phyloP scores from a whole-genome alignment of 768 basidiomycete species.

The Kondoa malvinella region DNA sequence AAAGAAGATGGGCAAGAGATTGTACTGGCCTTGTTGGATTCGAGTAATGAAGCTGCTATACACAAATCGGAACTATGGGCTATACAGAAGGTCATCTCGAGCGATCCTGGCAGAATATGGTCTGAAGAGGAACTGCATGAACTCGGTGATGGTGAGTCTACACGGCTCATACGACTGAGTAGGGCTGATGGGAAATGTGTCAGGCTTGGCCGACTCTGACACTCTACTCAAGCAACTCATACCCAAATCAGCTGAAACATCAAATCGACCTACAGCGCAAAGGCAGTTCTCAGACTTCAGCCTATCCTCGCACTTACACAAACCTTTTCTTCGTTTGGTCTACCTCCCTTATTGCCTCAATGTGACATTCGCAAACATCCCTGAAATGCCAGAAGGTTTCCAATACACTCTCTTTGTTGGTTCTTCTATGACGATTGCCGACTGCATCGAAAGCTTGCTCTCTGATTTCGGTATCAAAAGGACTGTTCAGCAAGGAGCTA shows the following conservation, averaged over 20 bases:
- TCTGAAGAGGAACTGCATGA: constrained; percentile 51
- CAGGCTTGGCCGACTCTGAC: constrained; percentile 13
- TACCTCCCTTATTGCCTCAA: constrained; percentile 49
- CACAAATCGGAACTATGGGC: constrained; percentile 12
- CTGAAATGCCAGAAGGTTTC: constrained; percentile 60
- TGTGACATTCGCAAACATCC: constrained; percentile 45
- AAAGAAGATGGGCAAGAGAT: constrained; percentile 21
- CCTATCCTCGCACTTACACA: constrained; percentile 50
- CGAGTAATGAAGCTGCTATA: not conserved
- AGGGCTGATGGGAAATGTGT: not conserved
- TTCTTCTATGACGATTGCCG: constrained; percentile 41
- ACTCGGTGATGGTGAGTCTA: constrained; percentile 44
- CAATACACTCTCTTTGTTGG: constrained; percentile 51
- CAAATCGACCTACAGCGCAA: constrained; percentile 40
- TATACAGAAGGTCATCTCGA: constrained; percentile 17
- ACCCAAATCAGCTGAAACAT: constrained; percentile 31
- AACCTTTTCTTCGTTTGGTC: constrained; percentile 51
- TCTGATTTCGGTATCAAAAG: constrained; percentile 56
- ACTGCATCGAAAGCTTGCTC: constrained; percentile 40
- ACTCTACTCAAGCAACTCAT: constrained; percentile 15
- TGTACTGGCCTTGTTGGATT: constrained; percentile 10
- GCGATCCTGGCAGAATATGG: constrained; percentile 38
- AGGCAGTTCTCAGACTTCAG: constrained; percentile 54
- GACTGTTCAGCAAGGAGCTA: constrained; percentile 44
- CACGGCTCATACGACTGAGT: constrained; percentile 13